These are phyloP conservation scores for Leccinum disarticulatum DNA, from an alignment of 768 basidiomycete species.

Conservation along the genomic window DNA sequence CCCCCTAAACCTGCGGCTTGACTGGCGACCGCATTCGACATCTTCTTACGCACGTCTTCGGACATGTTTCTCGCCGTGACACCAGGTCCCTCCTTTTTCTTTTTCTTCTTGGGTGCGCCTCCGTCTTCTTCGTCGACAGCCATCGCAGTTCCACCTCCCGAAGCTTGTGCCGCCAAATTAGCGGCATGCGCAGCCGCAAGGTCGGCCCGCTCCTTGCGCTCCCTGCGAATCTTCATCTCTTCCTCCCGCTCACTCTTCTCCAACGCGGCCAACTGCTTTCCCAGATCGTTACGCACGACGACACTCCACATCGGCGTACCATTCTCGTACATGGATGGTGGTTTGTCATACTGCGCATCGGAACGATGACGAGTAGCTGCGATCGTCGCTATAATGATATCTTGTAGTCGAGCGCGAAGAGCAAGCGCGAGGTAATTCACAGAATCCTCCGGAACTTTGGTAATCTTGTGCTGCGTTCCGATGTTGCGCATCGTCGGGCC, in stretches of 20 bases:
- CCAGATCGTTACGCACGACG: constrained; percentile 73
- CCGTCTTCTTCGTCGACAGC: constrained; percentile 48
- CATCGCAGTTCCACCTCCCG: constrained; percentile 32
- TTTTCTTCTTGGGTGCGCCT: constrained; percentile 70
- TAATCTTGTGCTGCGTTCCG: constrained; percentile 66
- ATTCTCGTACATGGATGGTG: constrained; percentile 64
- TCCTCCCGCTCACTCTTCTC: constrained; percentile 85
- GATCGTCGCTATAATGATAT: constrained; percentile 66
- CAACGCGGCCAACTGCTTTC: constrained; percentile 71
- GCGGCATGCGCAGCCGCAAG: constrained; percentile 69
- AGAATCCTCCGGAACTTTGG: constrained; percentile 65
- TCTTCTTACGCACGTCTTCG: constrained; percentile 88
- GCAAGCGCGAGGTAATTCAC: constrained; percentile 80
- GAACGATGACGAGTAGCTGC: constrained; percentile 66
- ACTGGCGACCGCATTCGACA: constrained; percentile 86
- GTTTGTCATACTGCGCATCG: constrained; percentile 66
- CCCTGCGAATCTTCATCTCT: constrained; percentile 69
- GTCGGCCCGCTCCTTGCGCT: constrained; percentile 76
- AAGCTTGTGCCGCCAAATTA: constrained; percentile 57
- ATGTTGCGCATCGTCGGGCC: constrained; percentile 68
- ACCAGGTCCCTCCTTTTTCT: constrained; percentile 81
- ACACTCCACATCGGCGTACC: constrained; percentile 82
- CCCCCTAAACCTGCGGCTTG: constrained; percentile 84
- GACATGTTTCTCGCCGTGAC: constrained; percentile 88
- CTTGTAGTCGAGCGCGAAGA: constrained; percentile 70